A percentile compares a stretch with the other conserved stretches of the same genome.
These are phyloP conservation scores for Plantago ovata DNA, from an alignment of 257 asterid species.

Conservation along the genomic window DNA sequence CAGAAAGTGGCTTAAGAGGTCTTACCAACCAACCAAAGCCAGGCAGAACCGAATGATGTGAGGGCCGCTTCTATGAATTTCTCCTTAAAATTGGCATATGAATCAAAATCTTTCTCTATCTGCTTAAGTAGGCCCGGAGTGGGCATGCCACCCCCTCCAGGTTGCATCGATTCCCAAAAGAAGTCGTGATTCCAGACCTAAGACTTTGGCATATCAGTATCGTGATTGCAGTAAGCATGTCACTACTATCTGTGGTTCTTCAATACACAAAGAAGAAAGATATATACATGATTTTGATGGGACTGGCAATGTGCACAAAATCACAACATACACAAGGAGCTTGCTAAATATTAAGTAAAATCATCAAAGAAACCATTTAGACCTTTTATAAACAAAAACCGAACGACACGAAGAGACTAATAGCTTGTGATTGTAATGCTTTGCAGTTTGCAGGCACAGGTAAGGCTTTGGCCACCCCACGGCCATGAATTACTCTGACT, in stretches of 20 bases:
- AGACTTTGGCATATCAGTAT: constrained; percentile 18
- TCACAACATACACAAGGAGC: neutral
- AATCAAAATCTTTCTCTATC: constrained; percentile 88
- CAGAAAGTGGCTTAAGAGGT: constrained; percentile 23
- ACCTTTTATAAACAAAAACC: too few species aligned
- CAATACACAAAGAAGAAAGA: constrained; percentile 1
- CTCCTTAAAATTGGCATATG: constrained; percentile 65
- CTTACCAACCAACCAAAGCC: constrained; percentile 98
- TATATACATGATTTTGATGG: constrained; percentile 6
- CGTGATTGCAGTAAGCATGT: constrained; percentile 15
- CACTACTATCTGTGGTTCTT: constrained; percentile 15
- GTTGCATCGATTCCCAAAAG: constrained; percentile 97
- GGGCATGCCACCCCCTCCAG: constrained; percentile 85
- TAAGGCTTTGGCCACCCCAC: too few species aligned
- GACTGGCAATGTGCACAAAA: constrained; percentile 1
- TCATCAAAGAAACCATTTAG: too few species aligned
- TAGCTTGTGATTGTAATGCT: too few species aligned
- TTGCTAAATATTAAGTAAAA: neutral
- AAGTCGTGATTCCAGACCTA: constrained; percentile 98
- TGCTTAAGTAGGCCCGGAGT: constrained; percentile 66
- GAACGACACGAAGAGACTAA: too few species aligned
- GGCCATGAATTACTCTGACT: too few species aligned
- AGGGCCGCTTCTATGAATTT: constrained; percentile 65
- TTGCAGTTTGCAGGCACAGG: too few species aligned
- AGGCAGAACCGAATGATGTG: constrained; percentile 80